A percentile compares a stretch with the other conserved stretches of the same genome.
These are phyloP conservation scores for Sporothrix mexicana DNA, from an alignment of 2,329 filamentous ascomycete species.

Conservation along the genomic window DNA sequence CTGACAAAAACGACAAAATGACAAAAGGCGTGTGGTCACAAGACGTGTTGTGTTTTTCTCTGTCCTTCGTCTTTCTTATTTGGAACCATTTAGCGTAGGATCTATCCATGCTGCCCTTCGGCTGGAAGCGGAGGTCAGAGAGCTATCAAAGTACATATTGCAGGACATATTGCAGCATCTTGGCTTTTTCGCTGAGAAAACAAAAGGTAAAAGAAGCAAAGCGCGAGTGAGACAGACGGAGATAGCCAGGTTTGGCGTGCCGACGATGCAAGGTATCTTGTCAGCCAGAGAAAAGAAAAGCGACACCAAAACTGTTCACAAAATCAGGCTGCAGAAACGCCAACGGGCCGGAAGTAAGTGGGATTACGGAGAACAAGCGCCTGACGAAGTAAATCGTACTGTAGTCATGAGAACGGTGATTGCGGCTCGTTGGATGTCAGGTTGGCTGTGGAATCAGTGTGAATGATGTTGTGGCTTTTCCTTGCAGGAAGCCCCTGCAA, in stretches of 20 bases:
- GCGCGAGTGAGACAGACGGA: neutral
- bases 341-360: neutral
- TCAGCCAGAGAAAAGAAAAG: neutral
- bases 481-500: too few relatives aligned
- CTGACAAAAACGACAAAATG: neutral
- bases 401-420: neutral
- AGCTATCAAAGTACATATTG: too few relatives aligned
- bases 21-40: slow-evolving; percentile 14
- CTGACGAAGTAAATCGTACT: too few relatives aligned
- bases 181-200: too few relatives aligned
- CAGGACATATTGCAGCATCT: too few relatives aligned
- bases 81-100: slow-evolving; percentile 9
- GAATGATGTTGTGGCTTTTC: too few relatives aligned
- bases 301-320: too few relatives aligned
- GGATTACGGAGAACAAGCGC: neutral
- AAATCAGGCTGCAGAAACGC: too few relatives aligned
- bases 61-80: neutral
- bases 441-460: too few relatives aligned
- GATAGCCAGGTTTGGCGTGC: neutral
- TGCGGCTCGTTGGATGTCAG: neutral
- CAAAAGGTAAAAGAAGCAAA: too few relatives aligned
- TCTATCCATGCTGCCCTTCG: slow-evolving; percentile 11
- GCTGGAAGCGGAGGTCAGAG: neutral
- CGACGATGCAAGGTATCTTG: too few relatives aligned
- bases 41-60: neutral